Percentiles rank a stretch among this genome's conserved stretches.
phyloP scores from a whole-genome alignment of 306 rosid genomes.

The Prunus mume region DNA sequence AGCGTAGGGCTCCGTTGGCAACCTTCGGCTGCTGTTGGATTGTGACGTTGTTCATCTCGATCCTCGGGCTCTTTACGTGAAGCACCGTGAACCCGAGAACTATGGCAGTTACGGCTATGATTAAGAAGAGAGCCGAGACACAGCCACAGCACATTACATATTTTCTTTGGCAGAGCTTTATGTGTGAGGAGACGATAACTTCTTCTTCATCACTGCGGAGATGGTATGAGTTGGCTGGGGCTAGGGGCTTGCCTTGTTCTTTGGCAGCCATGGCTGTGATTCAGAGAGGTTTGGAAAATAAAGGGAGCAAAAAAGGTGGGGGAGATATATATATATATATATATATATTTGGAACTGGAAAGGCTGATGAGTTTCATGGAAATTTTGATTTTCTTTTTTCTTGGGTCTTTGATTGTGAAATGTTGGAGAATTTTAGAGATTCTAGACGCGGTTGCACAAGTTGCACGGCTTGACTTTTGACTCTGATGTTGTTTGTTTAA shows the following conservation, averaged over 20 bases:
- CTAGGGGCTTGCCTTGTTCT: constrained; percentile 40
- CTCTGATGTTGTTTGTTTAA: background rate
- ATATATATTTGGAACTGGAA: background rate
- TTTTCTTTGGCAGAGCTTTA: constrained; percentile 1
- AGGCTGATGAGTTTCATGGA: background rate
- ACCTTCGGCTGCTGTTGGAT: background rate
- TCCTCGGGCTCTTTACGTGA: constrained; percentile 32
- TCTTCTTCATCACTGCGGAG: constrained; percentile 25
- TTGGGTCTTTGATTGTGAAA: constrained; percentile 4
- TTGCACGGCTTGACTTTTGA: constrained; percentile 14
- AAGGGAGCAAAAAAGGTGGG: background rate
- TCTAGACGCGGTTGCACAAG: constrained; percentile 18
- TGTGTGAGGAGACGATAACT: background rate
- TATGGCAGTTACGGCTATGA: constrained; percentile 33
- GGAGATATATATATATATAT: constrained; percentile 8
- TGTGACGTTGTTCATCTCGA: constrained; percentile 19
- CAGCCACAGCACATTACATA: constrained; percentile 42
- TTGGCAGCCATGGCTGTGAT: constrained; percentile 20
- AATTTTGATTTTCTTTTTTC: background rate
- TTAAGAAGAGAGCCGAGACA: constrained; percentile 31
- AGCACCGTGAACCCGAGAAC: constrained; percentile 46
- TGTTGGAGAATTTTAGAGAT: background rate
- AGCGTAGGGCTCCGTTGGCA: background rate
- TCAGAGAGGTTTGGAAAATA: background rate
- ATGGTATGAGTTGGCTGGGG: constrained; percentile 5